These are phyloP conservation scores for Coemansia sp. DNA, from an alignment of 192 early-diverging fungal species.

Conservation along the genomic window DNA sequence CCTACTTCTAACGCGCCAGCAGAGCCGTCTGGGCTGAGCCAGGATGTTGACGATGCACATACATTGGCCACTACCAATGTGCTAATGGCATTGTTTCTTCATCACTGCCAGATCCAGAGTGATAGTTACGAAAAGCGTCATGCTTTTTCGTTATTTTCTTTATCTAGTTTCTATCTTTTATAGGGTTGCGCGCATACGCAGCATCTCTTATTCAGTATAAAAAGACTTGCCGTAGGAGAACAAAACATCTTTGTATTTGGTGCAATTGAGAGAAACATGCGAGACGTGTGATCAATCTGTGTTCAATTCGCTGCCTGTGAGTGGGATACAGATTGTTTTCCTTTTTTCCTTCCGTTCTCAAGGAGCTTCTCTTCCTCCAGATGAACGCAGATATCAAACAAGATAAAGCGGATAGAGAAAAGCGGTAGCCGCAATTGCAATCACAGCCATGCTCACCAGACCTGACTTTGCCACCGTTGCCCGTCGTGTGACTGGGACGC, in stretches of 20 bases:
- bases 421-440: neutral
- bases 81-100: neutral
- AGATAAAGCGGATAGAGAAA: no score
- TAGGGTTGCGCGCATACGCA: neutral
- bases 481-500: neutral
- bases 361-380: no score
- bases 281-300: no score
- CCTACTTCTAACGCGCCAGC: constrained; percentile 33
- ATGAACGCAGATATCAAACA: no score
- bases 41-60: neutral
- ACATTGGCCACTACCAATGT: neutral
- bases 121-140: neutral
- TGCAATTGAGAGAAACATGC: no score
- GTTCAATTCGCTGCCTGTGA: no score
- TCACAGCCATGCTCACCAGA: no score
- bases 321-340: no score
- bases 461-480: neutral
- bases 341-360: no score
- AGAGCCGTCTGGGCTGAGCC: neutral
- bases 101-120: neutral
- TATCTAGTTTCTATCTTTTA: neutral
- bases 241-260: neutral
- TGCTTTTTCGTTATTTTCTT: neutral
- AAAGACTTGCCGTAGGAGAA: constrained; percentile 11
- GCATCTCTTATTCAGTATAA: constrained; percentile 8